Evolutionary conservation across 768 basidiomycete genomes (phyloP).

Genomic region (Pleurotus salmoneostramineus): DNA sequence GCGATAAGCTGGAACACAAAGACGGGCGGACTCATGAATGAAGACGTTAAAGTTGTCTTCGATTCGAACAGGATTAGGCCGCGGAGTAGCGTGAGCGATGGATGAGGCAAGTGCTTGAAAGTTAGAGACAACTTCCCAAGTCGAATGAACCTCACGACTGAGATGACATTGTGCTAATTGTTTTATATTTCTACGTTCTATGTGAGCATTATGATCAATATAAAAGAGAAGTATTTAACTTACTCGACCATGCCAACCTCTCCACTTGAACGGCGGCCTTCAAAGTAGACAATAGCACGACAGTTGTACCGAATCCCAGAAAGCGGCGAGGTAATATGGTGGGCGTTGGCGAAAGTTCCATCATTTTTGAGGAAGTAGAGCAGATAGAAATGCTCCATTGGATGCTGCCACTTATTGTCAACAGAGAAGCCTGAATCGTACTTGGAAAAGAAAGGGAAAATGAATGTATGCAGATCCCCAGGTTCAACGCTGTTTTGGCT

Average conservation of each 20-base stretch:
- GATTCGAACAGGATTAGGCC: not conserved
- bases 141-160: not conserved
- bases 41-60: not conserved
- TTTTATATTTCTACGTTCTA: not conserved
- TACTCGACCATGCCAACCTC: constrained; percentile 6
- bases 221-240: constrained; percentile 8
- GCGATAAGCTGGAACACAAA: not conserved
- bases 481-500: too few species aligned
- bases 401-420: constrained; percentile 9
- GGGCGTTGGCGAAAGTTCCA: constrained; percentile 13
- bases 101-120: constrained; percentile 11
- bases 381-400: constrained; percentile 13
- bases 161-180: constrained; percentile 1
- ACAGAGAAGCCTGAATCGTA: too few species aligned
- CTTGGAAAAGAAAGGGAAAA: too few species aligned
- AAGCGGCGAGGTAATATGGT: constrained; percentile 9
- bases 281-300: too few species aligned
- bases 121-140: constrained; percentile 5
- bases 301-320: constrained; percentile 11
- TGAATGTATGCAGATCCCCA: too few species aligned
- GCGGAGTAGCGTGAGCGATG: constrained; percentile 2
- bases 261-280: too few species aligned
- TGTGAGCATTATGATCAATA: not conserved
- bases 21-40: not conserved
- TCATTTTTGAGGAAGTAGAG: constrained; percentile 7